phyloP scores from a whole-genome alignment of 495 filamentous ascomycete species.

The Xylaria cubensis region DNA sequence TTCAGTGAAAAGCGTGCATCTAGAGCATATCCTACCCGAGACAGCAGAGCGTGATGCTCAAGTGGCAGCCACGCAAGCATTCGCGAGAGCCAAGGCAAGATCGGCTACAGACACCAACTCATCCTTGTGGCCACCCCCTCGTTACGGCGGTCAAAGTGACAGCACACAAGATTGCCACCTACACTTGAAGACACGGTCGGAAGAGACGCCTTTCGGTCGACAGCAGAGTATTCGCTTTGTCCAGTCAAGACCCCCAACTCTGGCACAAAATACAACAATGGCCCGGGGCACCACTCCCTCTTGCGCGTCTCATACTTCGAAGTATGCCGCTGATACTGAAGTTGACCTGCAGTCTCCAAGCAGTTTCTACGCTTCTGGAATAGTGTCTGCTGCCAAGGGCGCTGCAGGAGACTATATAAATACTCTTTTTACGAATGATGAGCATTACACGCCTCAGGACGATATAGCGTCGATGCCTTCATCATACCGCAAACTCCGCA shows the following conservation, averaged over 20 bases:
- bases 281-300: background rate
- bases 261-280: background rate
- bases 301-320: background rate
- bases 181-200: background rate
- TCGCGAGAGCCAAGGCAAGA: conserved; percentile 61
- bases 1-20: conserved; percentile 58
- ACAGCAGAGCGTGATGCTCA: conserved; percentile 68
- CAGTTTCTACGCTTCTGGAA: conserved; percentile 44
- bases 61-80: conserved; percentile 72
- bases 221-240: conserved; percentile 64
- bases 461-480: conserved; percentile 70
- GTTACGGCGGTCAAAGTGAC: background rate
- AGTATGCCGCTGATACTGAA: background rate
- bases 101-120: conserved; percentile 29
- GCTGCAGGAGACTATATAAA: conserved; percentile 45
- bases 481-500: conserved; percentile 76
- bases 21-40: conserved; percentile 59
- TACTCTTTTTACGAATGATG: conserved; percentile 46
- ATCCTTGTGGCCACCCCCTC: conserved; percentile 42
- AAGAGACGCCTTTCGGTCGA: conserved; percentile 38
- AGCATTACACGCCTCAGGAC: conserved; percentile 63
- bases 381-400: conserved; percentile 42
- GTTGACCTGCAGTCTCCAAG: conserved; percentile 33
- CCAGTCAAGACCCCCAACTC: conserved; percentile 36
- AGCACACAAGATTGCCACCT: background rate